These are phyloP conservation scores for Neofusicoccum sp. DNA, from an alignment of 2,329 filamentous ascomycete genomes.

Conservation along the genomic window DNA sequence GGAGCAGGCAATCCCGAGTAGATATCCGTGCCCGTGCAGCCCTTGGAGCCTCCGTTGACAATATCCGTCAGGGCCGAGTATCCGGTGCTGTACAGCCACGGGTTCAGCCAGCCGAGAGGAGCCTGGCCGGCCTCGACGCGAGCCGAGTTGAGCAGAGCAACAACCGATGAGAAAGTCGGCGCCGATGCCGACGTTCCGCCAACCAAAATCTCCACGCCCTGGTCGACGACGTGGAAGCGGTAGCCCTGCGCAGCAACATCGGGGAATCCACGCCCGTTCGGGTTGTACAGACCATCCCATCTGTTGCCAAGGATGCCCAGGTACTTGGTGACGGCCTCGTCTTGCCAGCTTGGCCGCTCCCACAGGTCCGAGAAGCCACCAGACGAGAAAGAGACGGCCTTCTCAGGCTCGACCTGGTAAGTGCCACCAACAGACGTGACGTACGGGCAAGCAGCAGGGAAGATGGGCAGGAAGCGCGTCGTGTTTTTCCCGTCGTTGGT, in stretches of 20 bases:
- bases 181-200: slow-evolving; percentile 41
- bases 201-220: slow-evolving; percentile 31
- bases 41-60: slow-evolving; percentile 45
- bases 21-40: slow-evolving; percentile 43
- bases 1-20: slow-evolving; percentile 39
- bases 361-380: slow-evolving; percentile 49
- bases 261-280: slow-evolving; percentile 43
- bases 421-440: slow-evolving; percentile 49
- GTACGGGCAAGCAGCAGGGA: slow-evolving; percentile 49
- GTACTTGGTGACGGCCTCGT: slow-evolving; percentile 39
- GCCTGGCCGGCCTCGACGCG: slow-evolving; percentile 35
- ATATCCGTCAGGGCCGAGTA: slow-evolving; percentile 50
- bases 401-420: slow-evolving; percentile 38
- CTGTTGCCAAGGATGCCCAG: slow-evolving; percentile 39
- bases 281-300: slow-evolving; percentile 45
- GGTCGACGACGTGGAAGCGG: slow-evolving; percentile 36
- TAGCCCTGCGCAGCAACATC: slow-evolving; percentile 44
- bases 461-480: slow-evolving; percentile 44
- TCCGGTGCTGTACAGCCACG: slow-evolving; percentile 43
- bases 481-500: slow-evolving; percentile 47
- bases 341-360: slow-evolving; percentile 43
- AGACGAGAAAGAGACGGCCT: slow-evolving; percentile 40
- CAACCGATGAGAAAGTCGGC: slow-evolving; percentile 38
- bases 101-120: slow-evolving; percentile 40
- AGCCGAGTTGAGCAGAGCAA: slow-evolving; percentile 40